Conservation (phyloP, 768 basidiomycete genomes). For the Inosperma sp. region DNA sequence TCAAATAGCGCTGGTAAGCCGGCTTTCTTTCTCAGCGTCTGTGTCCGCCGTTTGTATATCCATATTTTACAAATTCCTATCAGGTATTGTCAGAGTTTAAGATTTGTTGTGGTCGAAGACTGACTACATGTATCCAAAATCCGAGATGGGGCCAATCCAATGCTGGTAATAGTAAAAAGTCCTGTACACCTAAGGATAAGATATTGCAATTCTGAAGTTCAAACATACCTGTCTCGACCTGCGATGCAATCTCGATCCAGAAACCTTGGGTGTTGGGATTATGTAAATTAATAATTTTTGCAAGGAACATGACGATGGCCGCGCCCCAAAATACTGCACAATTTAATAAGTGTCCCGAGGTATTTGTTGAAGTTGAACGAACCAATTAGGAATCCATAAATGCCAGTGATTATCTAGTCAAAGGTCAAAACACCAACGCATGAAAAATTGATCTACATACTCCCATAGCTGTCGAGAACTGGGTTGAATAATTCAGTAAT, state of each 20-base stretch:
- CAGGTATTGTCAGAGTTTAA: neutral
- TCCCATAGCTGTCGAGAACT: constrained; percentile 50
- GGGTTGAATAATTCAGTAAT: neutral
- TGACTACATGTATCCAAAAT: constrained; percentile 71
- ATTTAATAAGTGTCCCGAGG: constrained; percentile 1
- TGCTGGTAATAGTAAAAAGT: constrained; percentile 75
- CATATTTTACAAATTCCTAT: constrained; percentile 71
- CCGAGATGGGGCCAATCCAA: constrained; percentile 75
- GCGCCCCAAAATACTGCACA: constrained; percentile 77
- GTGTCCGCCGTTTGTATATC: constrained; percentile 62
- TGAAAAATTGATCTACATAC: constrained; percentile 34
- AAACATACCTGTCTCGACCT: constrained; percentile 66
- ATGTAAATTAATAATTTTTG: constrained; percentile 65
- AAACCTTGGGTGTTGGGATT: constrained; percentile 66
- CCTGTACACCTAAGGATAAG: constrained; percentile 32
- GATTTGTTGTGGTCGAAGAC: constrained; percentile 11
- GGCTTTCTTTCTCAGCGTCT: constrained; percentile 52
- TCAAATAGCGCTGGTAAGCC: constrained; percentile 69
- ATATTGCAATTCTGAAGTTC: neutral
- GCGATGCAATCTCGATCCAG: constrained; percentile 77
- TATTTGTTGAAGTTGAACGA: constrained; percentile 15
- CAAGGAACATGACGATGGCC: constrained; percentile 71
- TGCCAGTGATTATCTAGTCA: constrained; percentile 53
- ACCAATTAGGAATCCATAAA: constrained; percentile 77
- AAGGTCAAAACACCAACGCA: neutral